Percentiles rank a stretch among this genome's conserved stretches.
Evolutionary conservation across 306 rosid species (phyloP).

Genomic region (Crotalaria pallida): DNA sequence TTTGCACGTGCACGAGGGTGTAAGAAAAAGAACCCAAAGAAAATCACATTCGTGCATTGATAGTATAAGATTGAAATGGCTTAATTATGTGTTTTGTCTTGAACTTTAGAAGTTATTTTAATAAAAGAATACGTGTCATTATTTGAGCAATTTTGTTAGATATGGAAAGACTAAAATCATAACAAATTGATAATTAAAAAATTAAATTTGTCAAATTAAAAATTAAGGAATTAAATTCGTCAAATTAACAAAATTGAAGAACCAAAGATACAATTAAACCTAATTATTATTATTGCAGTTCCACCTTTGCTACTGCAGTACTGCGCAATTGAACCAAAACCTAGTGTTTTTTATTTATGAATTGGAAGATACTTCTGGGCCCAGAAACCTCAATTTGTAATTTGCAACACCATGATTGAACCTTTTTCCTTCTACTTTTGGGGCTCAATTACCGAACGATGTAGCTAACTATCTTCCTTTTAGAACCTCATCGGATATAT

Average conservation of each 20-base stretch:
- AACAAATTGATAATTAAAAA: too few relatives aligned
- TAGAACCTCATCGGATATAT: slow-evolving; percentile 35
- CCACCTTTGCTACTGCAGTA: neutral
- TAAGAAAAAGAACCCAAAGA: neutral
- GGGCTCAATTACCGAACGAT: slow-evolving; percentile 46
- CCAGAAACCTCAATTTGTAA: slow-evolving; percentile 18
- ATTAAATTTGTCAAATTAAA: too few relatives aligned
- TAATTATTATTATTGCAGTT: too few relatives aligned
- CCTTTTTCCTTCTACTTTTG: slow-evolving; percentile 43
- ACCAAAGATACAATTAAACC: too few relatives aligned
- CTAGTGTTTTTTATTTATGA: slow-evolving; percentile 2
- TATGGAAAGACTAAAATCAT: too few relatives aligned
- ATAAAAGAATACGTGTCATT: too few relatives aligned
- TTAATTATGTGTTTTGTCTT: too few relatives aligned
- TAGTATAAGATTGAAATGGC: too few relatives aligned
- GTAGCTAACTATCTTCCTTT: slow-evolving; percentile 16
- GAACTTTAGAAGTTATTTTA: too few relatives aligned
- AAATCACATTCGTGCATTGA: neutral
- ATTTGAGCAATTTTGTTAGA: too few relatives aligned
- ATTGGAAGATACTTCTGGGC: slow-evolving; percentile 4
- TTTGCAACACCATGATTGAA: slow-evolving; percentile 35
- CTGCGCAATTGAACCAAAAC: neutral
- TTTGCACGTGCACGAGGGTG: neutral
- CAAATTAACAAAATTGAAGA: too few relatives aligned
- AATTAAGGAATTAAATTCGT: too few relatives aligned